Conservation (phyloP, 257 asterid species). For the Dorcoceras hygrometricum region DNA sequence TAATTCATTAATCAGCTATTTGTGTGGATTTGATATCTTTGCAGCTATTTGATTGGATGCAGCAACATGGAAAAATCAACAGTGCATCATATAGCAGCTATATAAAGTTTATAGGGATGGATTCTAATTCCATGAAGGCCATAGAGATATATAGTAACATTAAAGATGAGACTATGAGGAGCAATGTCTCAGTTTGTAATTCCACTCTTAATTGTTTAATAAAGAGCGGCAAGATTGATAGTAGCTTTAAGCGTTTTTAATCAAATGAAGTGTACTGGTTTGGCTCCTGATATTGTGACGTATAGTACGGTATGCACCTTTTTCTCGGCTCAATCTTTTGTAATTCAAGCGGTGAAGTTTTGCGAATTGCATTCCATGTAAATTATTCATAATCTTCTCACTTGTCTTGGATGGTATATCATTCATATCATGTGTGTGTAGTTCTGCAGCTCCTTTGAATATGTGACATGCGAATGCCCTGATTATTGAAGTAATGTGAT, state of each 20-base stretch:
- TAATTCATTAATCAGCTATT: background rate
- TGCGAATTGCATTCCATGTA: constrained; percentile 22
- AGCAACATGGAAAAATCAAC: constrained; percentile 68
- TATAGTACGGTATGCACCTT: constrained; percentile 77
- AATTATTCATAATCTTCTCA: constrained; percentile 10
- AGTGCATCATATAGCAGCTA: constrained; percentile 86
- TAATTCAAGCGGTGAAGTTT: constrained; percentile 3
- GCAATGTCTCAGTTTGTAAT: constrained; percentile 80
- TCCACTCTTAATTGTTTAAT: constrained; percentile 71
- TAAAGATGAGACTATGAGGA: constrained; percentile 52
- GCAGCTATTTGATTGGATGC: constrained; percentile 98
- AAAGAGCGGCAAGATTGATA: constrained; percentile 65
- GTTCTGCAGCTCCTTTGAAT: constrained; percentile 11
- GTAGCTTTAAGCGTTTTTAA: constrained; percentile 71
- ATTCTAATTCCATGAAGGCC: constrained; percentile 58
- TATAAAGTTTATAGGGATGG: constrained; percentile 68
- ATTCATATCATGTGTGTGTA: constrained; percentile 8
- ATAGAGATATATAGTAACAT: constrained; percentile 70
- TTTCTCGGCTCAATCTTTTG: constrained; percentile 20
- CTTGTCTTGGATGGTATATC: background rate
- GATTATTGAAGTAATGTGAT: constrained; percentile 6
- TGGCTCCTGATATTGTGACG: constrained; percentile 83
- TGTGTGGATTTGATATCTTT: constrained; percentile 22
- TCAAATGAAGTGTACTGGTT: constrained; percentile 85
- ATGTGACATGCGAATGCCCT: background rate